These are phyloP conservation scores for Draba incana DNA, from an alignment of 345 rosid species.

Conservation along the genomic window DNA sequence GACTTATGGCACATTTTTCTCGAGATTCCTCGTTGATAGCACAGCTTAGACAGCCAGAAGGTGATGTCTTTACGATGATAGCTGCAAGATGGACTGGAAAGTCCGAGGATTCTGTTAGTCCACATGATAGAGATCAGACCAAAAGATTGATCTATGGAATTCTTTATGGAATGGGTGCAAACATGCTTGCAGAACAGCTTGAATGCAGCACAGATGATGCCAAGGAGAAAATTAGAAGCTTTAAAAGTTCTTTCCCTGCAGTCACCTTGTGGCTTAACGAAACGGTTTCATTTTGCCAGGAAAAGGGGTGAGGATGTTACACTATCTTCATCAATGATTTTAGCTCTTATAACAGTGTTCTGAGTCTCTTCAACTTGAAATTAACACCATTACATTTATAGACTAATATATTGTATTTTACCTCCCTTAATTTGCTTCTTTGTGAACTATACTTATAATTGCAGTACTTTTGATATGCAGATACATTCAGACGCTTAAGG, in stretches of 20 bases:
- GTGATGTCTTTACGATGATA: conserved; percentile 91
- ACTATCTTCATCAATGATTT: conserved; percentile 15
- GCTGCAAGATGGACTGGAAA: conserved; percentile 89
- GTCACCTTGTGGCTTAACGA: conserved; percentile 82
- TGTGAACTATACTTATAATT: conserved; percentile 1
- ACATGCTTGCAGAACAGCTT: conserved; percentile 81
- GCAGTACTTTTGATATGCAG: conserved; percentile 47
- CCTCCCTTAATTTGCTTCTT: conserved; percentile 9
- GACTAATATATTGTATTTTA: not conserved
- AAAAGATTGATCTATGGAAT: conserved; percentile 94
- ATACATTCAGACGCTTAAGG: conserved; percentile 84
- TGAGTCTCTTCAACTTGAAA: not conserved
- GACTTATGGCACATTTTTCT: conserved; percentile 95
- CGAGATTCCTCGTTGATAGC: conserved; percentile 73
- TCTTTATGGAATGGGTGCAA: conserved; percentile 99
- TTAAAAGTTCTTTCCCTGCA: conserved; percentile 82
- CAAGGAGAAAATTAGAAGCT: conserved; percentile 74
- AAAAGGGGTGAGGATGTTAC: conserved; percentile 67
- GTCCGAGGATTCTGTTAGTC: conserved; percentile 60
- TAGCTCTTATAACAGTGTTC: too few species aligned
- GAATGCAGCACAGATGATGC: conserved; percentile 86
- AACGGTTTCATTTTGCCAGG: conserved; percentile 67
- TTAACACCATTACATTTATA: not conserved
- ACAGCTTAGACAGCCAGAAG: conserved; percentile 73
- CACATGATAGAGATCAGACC: conserved; percentile 81